Conservation (phyloP, 2,329 filamentous ascomycete species). For the Cladophialophora immunda region DNA sequence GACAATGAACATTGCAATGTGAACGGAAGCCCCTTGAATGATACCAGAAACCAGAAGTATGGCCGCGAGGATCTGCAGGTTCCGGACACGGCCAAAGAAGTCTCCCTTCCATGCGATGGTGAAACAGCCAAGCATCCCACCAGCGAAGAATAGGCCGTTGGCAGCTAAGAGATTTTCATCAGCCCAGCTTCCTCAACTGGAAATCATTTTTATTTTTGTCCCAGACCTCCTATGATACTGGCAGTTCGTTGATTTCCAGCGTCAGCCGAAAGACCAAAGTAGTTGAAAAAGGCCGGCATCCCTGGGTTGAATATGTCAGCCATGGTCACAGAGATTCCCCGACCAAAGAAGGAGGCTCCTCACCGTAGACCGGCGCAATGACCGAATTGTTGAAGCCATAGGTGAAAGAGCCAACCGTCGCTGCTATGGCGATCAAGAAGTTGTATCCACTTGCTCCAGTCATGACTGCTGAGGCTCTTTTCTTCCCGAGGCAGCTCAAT, state of each 20-base stretch:
- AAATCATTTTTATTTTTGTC: not conserved
- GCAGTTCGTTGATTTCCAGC: not conserved
- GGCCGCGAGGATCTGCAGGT: not conserved
- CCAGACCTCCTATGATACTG: not conserved
- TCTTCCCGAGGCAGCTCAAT: too few species aligned
- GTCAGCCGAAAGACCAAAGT: not conserved
- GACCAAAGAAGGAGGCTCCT: not conserved
- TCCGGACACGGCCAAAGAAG: not conserved
- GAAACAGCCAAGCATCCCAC: conserved; percentile 14
- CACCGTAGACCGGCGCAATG: not conserved
- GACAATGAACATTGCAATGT: conserved; percentile 22
- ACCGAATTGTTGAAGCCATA: not conserved
- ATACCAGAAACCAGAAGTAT: not conserved
- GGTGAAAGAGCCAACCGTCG: not conserved
- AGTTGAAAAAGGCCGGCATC: not conserved
- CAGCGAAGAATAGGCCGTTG: conserved; percentile 16
- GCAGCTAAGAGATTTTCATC: not conserved
- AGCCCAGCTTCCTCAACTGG: too few species aligned
- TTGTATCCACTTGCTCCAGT: not conserved
- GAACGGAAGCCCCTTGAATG: conserved; percentile 10
- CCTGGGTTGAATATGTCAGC: not conserved
- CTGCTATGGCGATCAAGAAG: not conserved
- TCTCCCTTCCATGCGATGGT: not conserved
- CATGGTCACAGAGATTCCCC: too few species aligned
- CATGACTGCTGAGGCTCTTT: too few species aligned